Base-by-base conservation (phyloP, 176 grass and related monocot genomes). In the Aegilops tauschii region DNA sequence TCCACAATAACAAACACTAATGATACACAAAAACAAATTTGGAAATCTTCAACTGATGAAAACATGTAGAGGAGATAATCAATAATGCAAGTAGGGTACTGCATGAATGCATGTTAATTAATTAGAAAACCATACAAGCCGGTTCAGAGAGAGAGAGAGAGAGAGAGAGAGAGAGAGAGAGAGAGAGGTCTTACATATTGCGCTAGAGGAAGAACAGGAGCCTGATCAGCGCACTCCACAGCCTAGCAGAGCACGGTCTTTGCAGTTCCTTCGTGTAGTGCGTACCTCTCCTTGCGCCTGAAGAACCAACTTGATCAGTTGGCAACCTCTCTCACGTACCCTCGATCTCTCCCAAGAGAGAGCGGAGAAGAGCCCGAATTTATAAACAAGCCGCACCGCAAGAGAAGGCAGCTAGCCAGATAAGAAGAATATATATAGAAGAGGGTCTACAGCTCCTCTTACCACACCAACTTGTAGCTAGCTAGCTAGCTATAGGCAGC, bases 271-370 rank as follows among this genome's bases (percentile, higher is more conserved):
- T 59, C 18, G 54, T 59, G 54, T 9, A 59, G 31, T 29, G 9
- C 1, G 61, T 47, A 36, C 23, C 44, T 44, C 4, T 40, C 23
- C n/a, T 9, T 84, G 47, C 61, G 30, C 59, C 35, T 67, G 16
- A 42, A 39, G 86, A 91, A 37, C 32, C 52, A 85, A 87, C 87
- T 87, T 64, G 23, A 85, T 47, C 62, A 79, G 34, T 82, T 27
- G 76, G 39, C 61, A 50, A 84, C 49, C 73, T 78, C 20, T 65
- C 32, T 72, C 69, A 77, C 6, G 12, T 45, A 49, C 62, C 27
- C 39, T 66, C 31, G 66, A 63, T 44, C 35, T 5, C 9, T 58
- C 52, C 52, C 17, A 58, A 58, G 42, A 74, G 44, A 36, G 65
- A 56, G 67, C 2, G 39, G 3, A 0, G 3, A 0, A 44, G 42